Evolutionary conservation across 306 rosid genomes (phyloP), one percentile per base, ranked within the genome.

Genomic region (Arachis stenosperma): DNA sequence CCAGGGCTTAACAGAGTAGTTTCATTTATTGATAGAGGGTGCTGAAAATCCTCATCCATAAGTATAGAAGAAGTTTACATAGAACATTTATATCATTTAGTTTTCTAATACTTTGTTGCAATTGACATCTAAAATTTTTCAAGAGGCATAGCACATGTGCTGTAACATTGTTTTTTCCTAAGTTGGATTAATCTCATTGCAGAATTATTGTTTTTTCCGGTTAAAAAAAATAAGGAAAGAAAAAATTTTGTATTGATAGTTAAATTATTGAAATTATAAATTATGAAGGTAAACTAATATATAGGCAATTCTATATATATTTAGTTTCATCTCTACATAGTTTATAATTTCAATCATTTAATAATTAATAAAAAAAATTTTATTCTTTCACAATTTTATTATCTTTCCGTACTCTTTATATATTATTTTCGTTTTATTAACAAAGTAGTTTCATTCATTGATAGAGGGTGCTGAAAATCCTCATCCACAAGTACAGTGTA

Each of bases 361-460:
- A 17, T 17, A 17, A 17, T 17, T 17, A 17, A 17, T 17, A 17
- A n/a, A n/a, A n/a, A n/a, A n/a, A n/a, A n/a, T 17, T 17, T 17
- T 17, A 17, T 17, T 17, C 17, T 17, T 17, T 17, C 0, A 17
- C 17, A 17, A 17, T 17, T 17, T 17, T 17, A 17, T 17, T 17
- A 17, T 17, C 17, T 17, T 17, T 17, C 17, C 17, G 17, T 17
- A 17, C 17, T 17, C 17, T 17, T 17, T 17, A 17, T 17, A 17
- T 17, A 17, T 17, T 17, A 0, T 17, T 17, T 17, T 17, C 17
- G 17, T 17, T 17, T 17, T 17, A 17, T 30, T 54, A 50, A n/a
- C 57, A 51, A 37, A 73, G 40, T 30, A 73, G 6, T 73, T 67
- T 54, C 65, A 52, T 63, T 67, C 17, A 30, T 65, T 61, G 77